A percentile compares a stretch with the other conserved stretches of the same genome.
Evolutionary conservation across 352 stramenopile species (phyloP).

Genomic region (Pythium biforme): DNA sequence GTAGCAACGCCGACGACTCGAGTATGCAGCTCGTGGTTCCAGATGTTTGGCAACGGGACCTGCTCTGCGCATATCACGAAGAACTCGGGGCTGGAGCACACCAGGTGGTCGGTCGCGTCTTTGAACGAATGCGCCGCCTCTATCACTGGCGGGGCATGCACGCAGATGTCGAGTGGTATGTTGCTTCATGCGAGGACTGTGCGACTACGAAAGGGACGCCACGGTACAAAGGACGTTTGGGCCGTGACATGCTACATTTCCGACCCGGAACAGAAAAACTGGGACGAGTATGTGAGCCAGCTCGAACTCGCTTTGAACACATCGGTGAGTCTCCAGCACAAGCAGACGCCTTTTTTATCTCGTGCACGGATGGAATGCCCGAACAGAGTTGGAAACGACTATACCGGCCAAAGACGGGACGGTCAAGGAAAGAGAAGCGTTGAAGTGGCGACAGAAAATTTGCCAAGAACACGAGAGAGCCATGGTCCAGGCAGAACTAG

Average conservation of each 20-base stretch:
- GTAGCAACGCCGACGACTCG: too few relatives aligned
- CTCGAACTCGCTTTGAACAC: too few relatives aligned
- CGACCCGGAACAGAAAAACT: too few relatives aligned
- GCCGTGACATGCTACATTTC: conserved; percentile 18
- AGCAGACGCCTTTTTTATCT: too few relatives aligned
- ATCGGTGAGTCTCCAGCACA: too few relatives aligned
- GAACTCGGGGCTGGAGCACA: not conserved
- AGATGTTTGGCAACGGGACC: too few relatives aligned
- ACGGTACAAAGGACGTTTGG: conserved; percentile 3
- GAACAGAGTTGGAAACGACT: not conserved
- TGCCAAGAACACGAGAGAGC: not conserved
- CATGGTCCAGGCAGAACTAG: not conserved
- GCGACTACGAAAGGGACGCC: conserved; percentile 11
- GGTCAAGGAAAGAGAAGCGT: not conserved
- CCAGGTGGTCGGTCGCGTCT: not conserved
- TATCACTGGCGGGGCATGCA: conserved; percentile 1
- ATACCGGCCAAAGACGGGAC: conserved; percentile 1
- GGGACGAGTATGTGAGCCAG: too few relatives aligned
- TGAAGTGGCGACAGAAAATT: not conserved
- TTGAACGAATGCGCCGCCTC: not conserved
- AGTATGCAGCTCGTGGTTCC: too few relatives aligned
- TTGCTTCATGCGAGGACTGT: conserved; percentile 10
- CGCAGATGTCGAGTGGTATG: too few relatives aligned
- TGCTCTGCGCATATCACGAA: too few relatives aligned
- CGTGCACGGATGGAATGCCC: conserved; percentile 18